A percentile compares a stretch with the other conserved stretches of the same genome.
Evolutionary conservation across 768 basidiomycete species (phyloP).

Genomic region (Podaxis sp.): DNA sequence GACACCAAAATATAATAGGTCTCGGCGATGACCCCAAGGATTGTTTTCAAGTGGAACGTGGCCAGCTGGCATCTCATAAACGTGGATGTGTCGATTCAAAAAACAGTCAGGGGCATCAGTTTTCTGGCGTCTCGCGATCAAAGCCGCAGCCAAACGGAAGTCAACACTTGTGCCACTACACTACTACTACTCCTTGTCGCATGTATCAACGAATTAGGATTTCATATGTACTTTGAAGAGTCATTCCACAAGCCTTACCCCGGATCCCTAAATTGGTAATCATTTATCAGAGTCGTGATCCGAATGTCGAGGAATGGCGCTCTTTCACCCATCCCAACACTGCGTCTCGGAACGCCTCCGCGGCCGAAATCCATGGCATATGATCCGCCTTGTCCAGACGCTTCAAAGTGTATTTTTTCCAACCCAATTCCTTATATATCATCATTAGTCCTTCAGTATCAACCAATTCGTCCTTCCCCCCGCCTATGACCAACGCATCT

Average conservation of each 20-base stretch:
- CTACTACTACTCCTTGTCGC: too few relatives aligned
- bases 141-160: not conserved
- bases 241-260: not conserved
- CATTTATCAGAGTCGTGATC: not conserved
- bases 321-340: conserved; percentile 24
- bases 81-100: too few relatives aligned
- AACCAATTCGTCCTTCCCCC: conserved; percentile 26
- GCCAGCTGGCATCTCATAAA: too few relatives aligned
- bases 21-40: too few relatives aligned
- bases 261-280: not conserved
- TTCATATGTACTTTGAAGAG: not conserved
- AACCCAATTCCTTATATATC: conserved; percentile 25
- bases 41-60: too few relatives aligned
- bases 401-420: conserved; percentile 22
- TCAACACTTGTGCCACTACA: not conserved
- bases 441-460: conserved; percentile 20
- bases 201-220: too few relatives aligned
- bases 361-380: conserved; percentile 27
- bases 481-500: conserved; percentile 27
- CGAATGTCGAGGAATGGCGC: not conserved
- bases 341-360: conserved; percentile 23
- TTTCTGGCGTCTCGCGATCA: not conserved
- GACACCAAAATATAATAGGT: too few relatives aligned
- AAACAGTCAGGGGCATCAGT: not conserved
- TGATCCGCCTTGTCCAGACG: conserved; percentile 29